Conservation (phyloP, 257 asterid species). For the Marsdenia floribunda region DNA sequence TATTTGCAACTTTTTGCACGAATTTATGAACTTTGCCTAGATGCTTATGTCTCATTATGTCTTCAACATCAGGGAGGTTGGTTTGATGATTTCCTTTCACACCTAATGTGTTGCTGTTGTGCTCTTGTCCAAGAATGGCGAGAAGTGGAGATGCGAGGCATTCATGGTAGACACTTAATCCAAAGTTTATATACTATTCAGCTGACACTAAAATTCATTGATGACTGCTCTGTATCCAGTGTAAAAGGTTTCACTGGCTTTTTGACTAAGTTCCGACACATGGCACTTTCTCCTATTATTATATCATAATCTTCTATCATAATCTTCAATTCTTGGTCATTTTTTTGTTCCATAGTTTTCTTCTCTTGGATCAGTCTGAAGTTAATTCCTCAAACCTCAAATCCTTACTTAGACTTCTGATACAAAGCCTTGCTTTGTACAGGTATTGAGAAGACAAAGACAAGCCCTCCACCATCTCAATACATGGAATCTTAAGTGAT, state of each 20-base stretch:
- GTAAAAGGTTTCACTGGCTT: no score
- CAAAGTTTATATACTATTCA: slow-evolving; percentile 1
- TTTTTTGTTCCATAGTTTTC: neutral
- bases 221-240: no score
- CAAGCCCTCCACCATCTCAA: slow-evolving; percentile 61
- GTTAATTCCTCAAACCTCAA: neutral
- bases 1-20: neutral
- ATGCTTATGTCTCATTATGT: slow-evolving; percentile 1
- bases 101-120: slow-evolving; percentile 91
- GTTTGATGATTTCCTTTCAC: slow-evolving; percentile 79
- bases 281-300: neutral
- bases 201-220: neutral
- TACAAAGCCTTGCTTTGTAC: slow-evolving; percentile 13
- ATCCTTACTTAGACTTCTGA: neutral
- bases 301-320: neutral
- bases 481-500: slow-evolving; percentile 59
- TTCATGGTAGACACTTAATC: slow-evolving; percentile 38
- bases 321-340: neutral
- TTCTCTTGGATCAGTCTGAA: neutral
- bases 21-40: neutral
- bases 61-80: slow-evolving; percentile 62
- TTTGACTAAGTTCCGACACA: neutral
- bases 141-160: slow-evolving; percentile 66
- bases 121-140: slow-evolving; percentile 92
- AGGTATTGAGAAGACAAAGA: slow-evolving; percentile 52